phyloP scores from a whole-genome alignment of 2,329 filamentous ascomycete species.

The Fusarium sp. region DNA sequence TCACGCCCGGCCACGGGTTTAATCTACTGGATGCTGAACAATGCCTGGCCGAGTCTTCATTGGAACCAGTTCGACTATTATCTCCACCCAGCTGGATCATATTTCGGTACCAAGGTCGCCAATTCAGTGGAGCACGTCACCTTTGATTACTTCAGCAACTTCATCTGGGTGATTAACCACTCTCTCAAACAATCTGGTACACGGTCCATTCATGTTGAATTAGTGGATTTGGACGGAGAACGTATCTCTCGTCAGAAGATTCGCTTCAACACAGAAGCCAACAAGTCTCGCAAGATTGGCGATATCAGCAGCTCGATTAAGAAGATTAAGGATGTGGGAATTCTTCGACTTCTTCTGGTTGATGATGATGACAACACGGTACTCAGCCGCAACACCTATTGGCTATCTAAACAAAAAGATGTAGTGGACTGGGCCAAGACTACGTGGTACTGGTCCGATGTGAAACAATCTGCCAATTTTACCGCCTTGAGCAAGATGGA shows the following conservation, averaged over 20 bases:
- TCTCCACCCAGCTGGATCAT: constrained; percentile 2
- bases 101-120: constrained; percentile 2
- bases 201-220: background rate
- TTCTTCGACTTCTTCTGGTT: background rate
- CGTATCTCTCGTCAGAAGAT: background rate
- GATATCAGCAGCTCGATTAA: background rate
- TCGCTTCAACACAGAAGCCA: background rate
- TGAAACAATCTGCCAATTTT: background rate
- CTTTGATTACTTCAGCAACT: background rate
- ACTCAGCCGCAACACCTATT: constrained; percentile 3
- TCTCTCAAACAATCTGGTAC: background rate
- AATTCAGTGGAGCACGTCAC: background rate
- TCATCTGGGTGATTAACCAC: background rate
- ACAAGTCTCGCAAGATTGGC: background rate
- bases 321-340: background rate
- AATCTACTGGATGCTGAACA: constrained; percentile 11
- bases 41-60: constrained; percentile 9
- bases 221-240: background rate
- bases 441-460: background rate
- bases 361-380: background rate
- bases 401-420: background rate
- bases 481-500: background rate
- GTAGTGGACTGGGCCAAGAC: background rate
- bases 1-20: background rate
- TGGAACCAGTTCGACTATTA: constrained; percentile 8